Base-by-base conservation (phyloP, 2,329 filamentous ascomycete species). In the Fusarium chlamydosporum region DNA sequence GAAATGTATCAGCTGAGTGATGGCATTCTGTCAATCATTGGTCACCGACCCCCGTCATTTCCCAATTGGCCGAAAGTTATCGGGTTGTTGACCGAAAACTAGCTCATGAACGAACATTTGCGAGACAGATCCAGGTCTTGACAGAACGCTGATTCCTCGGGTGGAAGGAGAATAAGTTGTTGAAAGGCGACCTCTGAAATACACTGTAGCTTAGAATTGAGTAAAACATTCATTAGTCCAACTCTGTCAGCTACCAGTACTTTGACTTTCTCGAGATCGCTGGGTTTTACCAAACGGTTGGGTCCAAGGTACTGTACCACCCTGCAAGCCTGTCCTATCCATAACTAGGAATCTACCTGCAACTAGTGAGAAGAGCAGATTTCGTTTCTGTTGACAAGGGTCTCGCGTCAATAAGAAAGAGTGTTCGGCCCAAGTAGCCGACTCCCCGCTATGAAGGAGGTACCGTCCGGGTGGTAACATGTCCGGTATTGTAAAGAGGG, bases 381-480 rank as follows among this genome's bases (percentile, higher is more conserved):
- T 56, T 31, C 34, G 40, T 61, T 45, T 29, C 23, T 15, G 23
- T 34, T 33, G 38, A 23, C 60, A 53, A 41, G 46, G 50, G 58
- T 43, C 43, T 55, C 27, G 35, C 53, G 35, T 65, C 35, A 46
- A 60, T 18, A 43, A 59, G 6, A 47, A 67, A 50, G 37, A 67
- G 50, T 48, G 54, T 51, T 70, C 47, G 38, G 52, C 23, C 53
- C 38, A 16, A 27, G 34, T 47, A 45, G 50, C 67, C 62, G 67
- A 38, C 62, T 56, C 62, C 54, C 67, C 57, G 42, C 38, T 53
- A 12, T 67, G 67, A 26, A 41, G 53, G 57, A 64, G 56, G 61
- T 38, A 41, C 23, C 23, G 27, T 23, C 11, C 9, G 7, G 27
- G 16, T 23, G 33, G 15, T 29, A 18, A 20, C 7, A 38, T 33